A percentile compares a stretch with the other conserved stretches of the same genome.
These are phyloP conservation scores for Phytophthora colocasiae DNA, from an alignment of 352 stramenopile species.

Conservation along the genomic window DNA sequence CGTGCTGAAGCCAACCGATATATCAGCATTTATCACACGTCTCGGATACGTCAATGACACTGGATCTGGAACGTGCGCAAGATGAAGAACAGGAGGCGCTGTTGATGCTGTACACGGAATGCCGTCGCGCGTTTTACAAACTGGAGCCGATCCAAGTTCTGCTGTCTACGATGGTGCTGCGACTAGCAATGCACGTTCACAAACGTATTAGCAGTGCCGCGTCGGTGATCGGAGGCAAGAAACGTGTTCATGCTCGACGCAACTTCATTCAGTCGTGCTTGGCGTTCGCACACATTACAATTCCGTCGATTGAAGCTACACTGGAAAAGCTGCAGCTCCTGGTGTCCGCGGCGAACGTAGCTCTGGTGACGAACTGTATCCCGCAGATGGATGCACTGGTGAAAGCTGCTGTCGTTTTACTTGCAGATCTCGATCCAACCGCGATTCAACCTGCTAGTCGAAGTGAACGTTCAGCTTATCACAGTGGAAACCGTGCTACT, in stretches of 20 bases:
- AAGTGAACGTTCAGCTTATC: constrained; percentile 2
- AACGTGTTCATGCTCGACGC: constrained; percentile 44
- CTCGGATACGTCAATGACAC: constrained; percentile 51
- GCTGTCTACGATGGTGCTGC: constrained; percentile 63
- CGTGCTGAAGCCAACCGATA: constrained; percentile 64
- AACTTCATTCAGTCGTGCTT: constrained; percentile 90
- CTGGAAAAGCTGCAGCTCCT: constrained; percentile 72
- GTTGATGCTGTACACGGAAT: constrained; percentile 90
- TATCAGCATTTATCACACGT: constrained; percentile 82
- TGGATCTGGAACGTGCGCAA: constrained; percentile 29
- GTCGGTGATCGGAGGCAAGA: constrained; percentile 23
- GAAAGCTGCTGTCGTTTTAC: constrained; percentile 78
- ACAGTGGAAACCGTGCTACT: constrained; percentile 4
- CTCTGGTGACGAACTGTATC: constrained; percentile 74
- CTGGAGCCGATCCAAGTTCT: constrained; percentile 76
- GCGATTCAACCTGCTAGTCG: constrained; percentile 2
- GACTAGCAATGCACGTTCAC: constrained; percentile 69
- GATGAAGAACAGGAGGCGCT: constrained; percentile 85
- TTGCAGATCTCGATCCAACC: constrained; percentile 69
- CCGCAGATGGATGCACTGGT: constrained; percentile 89
- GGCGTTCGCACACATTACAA: constrained; percentile 92
- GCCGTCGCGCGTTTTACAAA: constrained; percentile 88
- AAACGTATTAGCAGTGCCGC: constrained; percentile 32
- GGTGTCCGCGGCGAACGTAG: constrained; percentile 68
- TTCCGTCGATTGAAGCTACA: constrained; percentile 72